Base-by-base conservation (phyloP, 192 early-diverging fungal species). In the Umbelopsis sp. region DNA sequence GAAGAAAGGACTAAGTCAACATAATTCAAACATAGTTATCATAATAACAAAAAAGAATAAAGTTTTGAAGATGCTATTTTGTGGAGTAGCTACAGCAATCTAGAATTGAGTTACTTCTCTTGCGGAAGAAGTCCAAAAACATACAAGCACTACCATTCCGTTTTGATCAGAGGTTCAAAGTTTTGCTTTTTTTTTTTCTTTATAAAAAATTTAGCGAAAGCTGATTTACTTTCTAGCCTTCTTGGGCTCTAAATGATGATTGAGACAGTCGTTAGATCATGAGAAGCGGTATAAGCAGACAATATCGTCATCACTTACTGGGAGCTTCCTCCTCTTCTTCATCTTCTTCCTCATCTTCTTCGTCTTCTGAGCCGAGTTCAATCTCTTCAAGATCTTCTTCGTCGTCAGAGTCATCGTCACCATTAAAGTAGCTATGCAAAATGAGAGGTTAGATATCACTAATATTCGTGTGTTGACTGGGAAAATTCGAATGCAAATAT, bases 321-420 rank as follows among this genome's bases (percentile, higher is more conserved):
- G 50, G 36, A 3, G 34, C 36, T 11, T 53, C 26, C 14, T 51
- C 24, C 16, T 67, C 49, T 8, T 44, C 49, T 51, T 45, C 54
- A 3, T 69, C 41, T 1, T 51, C 38, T 25, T 71, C 62, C 17
- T 66, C 75, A 26, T 76, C 56, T 5, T 66, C 65, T 59, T 72
- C 73, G 54, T 65, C 59, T n/a, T 77, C 75, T 44, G 70, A 72
- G 4, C 66, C 75, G 25, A 77, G 71, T 56, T 77, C 75, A 44
- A 77, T 77, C 6, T 77, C 75, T 1, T 77, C 75, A 24, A 56
- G 72, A 25, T 71, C 56, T 31, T 74, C 72, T 44, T 74, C 72
- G 56, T 45, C 47, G 2, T 78, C 77, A 11, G 41, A 32, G 29
- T 49, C 50, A 4, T 45, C 47, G 24, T 62, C 56, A 16, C 67